Evolutionary conservation across 305 asterid genomes (phyloP), one percentile per base, ranked within the genome.

Genomic region (Fraxinus platypoda): DNA sequence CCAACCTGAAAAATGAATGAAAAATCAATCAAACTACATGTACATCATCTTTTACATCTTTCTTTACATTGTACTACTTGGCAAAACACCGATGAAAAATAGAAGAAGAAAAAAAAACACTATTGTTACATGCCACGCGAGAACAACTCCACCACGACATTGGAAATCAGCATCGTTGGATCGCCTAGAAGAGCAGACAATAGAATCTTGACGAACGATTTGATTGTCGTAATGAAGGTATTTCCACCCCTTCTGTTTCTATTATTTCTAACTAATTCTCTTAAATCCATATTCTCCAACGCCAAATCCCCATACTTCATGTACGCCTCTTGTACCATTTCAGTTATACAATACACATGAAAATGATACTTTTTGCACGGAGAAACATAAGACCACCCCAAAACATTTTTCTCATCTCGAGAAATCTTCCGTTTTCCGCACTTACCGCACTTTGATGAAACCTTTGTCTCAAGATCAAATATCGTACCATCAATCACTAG

Each of bases 271-370:
- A 12, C 80, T 59, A 80, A 9, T 2, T 37, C 2, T 31, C 31
- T 21, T 2, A 84, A 49, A 25, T 82, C 80, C 6, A 84, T 38
- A 6, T 37, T 83, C 75, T 75, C 79, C 81, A 66, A 31, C 1
- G 72, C 81, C 68, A 41, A 13, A 31, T 87, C 80, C 41, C 83
- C 86, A 33, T 78, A 72, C 76, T 46, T 81, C 75, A 83, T 34
- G 15, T 25, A 76, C 0, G 76, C 85, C 57, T 83, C 86, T 12
- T 83, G 88, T 57, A 85, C 64, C 84, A 87, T 62, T 33, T 87
- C 87, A 46, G 43, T 26, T 82, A 87, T 78, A 81, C 90, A 87
- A 37, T 2, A 75, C 19, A 83, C 88, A 57, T 87, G 90, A 2
- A 87, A 80, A 78, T 81, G 81, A 70, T 84, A 80, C 64, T 72